Conservation (phyloP, 179 eudicot genomes). For the Heliamphora pulchella region DNA sequence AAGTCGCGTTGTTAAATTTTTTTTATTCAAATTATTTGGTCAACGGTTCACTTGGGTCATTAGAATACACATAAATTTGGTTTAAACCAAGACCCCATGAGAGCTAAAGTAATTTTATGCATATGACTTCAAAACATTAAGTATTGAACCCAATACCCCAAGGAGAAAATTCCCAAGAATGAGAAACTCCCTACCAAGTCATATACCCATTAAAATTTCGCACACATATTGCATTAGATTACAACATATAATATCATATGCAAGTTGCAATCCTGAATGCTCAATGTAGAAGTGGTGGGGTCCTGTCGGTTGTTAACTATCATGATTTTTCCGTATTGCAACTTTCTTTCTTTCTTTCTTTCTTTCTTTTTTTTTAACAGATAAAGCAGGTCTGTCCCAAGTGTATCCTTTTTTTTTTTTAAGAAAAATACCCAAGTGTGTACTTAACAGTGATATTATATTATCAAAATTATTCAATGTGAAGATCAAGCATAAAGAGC, state of each 20-base stretch:
- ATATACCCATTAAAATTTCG: too few relatives aligned
- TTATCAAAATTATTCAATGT: background rate
- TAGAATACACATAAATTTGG: too few relatives aligned
- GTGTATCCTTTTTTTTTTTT: background rate
- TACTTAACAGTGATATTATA: background rate
- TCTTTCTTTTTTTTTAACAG: background rate
- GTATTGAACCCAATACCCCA: too few relatives aligned
- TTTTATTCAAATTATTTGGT: too few relatives aligned
- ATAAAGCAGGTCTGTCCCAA: background rate
- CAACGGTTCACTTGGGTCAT: too few relatives aligned
- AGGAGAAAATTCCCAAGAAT: too few relatives aligned
- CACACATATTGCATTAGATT: background rate
- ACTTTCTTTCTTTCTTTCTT: background rate
- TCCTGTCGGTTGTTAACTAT: conserved; percentile 7
- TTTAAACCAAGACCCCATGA: too few relatives aligned
- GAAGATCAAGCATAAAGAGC: background rate
- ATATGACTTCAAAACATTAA: too few relatives aligned
- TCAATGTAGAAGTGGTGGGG: conserved; percentile 7
- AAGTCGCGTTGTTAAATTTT: too few relatives aligned
- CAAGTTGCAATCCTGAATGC: background rate
- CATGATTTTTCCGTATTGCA: background rate
- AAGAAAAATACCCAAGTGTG: background rate
- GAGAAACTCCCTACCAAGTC: too few relatives aligned
- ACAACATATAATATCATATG: background rate
- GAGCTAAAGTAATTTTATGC: too few relatives aligned